Evolutionary conservation across 2,329 filamentous ascomycete species (phyloP).

Genomic region (Hymenoscyphus repandus): DNA sequence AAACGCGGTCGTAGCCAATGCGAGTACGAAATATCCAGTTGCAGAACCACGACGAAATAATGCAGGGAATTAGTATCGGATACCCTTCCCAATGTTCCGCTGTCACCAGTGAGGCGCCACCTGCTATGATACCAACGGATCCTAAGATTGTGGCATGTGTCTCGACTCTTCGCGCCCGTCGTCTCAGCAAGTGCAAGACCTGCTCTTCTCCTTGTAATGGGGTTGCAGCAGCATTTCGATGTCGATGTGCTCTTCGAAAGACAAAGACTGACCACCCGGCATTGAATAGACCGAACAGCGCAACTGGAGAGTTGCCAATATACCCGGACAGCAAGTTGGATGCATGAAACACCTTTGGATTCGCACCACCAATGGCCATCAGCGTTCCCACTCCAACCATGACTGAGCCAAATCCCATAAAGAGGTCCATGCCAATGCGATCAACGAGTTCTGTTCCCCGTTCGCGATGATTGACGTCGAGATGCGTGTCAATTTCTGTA

Average conservation of each 20-base stretch:
- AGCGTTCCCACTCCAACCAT: conserved; percentile 47
- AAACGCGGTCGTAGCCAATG: conserved; percentile 41
- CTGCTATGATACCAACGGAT: conserved; percentile 38
- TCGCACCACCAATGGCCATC: conserved; percentile 47
- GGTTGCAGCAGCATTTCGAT: conserved; percentile 29
- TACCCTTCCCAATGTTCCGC: conserved; percentile 49
- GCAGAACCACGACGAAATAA: conserved; percentile 39
- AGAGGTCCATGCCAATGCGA: conserved; percentile 44
- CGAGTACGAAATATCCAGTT: conserved; percentile 44
- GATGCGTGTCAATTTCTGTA: too few species aligned
- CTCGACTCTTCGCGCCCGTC: conserved; percentile 38
- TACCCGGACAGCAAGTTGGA: conserved; percentile 52
- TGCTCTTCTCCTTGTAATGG: conserved; percentile 26
- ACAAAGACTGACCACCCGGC: conserved; percentile 43
- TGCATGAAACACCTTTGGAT: conserved; percentile 37
- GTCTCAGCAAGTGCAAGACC: conserved; percentile 27
- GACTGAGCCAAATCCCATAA: conserved; percentile 45
- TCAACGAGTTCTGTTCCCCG: conserved; percentile 46
- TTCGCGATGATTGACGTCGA: conserved; percentile 44
- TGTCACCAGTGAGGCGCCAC: conserved; percentile 45
- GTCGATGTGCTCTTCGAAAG: conserved; percentile 36
- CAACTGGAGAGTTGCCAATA: conserved; percentile 46
- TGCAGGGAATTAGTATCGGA: conserved; percentile 45
- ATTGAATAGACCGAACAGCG: conserved; percentile 45
- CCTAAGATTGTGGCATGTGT: conserved; percentile 42